phyloP scores from a whole-genome alignment of 345 rosid genomes.

The Citrus glauca region DNA sequence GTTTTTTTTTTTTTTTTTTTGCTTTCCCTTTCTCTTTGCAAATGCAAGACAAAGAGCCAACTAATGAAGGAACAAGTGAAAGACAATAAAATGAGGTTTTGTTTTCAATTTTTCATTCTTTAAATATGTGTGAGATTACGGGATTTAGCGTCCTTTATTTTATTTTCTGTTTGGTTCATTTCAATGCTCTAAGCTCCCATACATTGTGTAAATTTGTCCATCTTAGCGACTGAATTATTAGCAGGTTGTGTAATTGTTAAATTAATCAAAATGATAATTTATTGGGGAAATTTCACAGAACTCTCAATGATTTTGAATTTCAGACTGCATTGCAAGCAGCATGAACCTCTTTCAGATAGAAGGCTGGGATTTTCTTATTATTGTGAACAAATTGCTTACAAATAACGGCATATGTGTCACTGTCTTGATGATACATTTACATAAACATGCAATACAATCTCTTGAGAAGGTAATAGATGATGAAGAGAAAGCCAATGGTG shows the following conservation, averaged over 20 bases:
- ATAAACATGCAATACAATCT: constrained; percentile 19
- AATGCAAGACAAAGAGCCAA: not conserved
- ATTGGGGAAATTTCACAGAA: not conserved
- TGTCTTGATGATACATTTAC: not conserved
- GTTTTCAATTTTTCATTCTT: not conserved
- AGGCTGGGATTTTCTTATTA: constrained; percentile 3
- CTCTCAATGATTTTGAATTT: not conserved
- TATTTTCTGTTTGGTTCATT: not conserved
- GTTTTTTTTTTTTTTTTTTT: not conserved
- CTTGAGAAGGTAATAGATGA: constrained; percentile 26
- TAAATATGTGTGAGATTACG: not conserved
- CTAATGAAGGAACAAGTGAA: not conserved
- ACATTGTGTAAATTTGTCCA: no score
- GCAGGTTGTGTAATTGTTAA: not conserved
- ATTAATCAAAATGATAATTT: not conserved
- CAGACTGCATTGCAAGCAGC: not conserved
- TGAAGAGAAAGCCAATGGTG: constrained; percentile 19
- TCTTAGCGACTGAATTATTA: not conserved
- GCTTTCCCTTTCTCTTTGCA: not conserved
- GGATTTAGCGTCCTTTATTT: not conserved
- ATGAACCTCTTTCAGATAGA: not conserved
- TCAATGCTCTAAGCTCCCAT: not conserved
- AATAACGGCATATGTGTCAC: not conserved
- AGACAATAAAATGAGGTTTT: not conserved
- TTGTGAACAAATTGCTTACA: not conserved